Evolutionary conservation across 306 rosid genomes (phyloP).

Genomic region (Castanea sativa): DNA sequence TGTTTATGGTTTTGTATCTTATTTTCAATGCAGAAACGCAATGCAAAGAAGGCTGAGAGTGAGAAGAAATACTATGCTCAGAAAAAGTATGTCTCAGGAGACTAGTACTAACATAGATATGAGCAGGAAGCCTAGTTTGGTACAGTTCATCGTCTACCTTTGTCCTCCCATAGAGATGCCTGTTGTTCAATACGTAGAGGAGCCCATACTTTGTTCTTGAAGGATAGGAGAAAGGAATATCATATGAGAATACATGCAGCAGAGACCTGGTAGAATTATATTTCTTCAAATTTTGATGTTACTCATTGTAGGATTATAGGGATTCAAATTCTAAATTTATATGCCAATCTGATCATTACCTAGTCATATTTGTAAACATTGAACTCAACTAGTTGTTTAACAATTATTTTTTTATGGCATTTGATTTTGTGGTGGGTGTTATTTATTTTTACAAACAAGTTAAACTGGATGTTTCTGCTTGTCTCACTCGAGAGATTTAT

Average conservation of each 20-base stretch:
- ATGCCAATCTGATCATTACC: neutral
- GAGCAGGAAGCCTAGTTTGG: no score
- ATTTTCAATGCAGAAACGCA: slow-evolving; percentile 62
- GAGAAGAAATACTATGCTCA: no score
- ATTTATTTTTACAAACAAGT: neutral
- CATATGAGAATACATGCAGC: no score
- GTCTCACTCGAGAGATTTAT: no score
- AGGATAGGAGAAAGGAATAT: no score
- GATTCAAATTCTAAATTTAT: neutral
- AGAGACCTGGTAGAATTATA: neutral
- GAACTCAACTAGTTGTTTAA: neutral
- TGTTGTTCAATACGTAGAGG: no score
- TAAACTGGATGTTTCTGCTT: neutral
- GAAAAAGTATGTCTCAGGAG: no score
- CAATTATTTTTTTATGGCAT: neutral
- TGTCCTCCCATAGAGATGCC: no score
- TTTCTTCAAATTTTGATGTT: slow-evolving; percentile 10
- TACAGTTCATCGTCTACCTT: no score
- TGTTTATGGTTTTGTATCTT: neutral
- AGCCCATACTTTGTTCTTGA: no score
- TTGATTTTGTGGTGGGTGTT: neutral
- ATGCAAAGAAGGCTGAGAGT: no score
- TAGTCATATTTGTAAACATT: slow-evolving; percentile 14
- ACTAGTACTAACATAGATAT: no score
- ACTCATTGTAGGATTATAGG: slow-evolving; percentile 1